Evolutionary conservation across 148 eudicot genomes (phyloP), one percentile per base, ranked within the genome.

Genomic region (Arctostaphylos glauca): DNA sequence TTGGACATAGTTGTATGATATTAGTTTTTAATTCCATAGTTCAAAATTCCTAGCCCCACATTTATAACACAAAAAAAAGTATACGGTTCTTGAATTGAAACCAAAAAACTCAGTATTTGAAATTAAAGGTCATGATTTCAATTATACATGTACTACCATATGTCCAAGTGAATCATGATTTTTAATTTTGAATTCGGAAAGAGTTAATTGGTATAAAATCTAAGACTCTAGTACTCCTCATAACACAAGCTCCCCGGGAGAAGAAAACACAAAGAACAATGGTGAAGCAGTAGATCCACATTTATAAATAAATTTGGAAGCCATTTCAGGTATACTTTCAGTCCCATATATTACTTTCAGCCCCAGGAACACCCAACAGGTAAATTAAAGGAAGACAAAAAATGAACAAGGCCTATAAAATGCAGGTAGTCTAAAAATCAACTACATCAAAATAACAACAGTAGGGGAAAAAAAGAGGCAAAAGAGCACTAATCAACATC

Each of bases 341-440:
- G 83, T 84, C 71, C 73, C 80, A 84, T 77, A 80, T 59, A 74
- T 43, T 68, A 73, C 66, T 49, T 72, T 79, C 83, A 68, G 74
- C 85, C 84, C 68, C 76, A 75, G 14, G 25, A 81, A 48, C 31
- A 79, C 80, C 78, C 81, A 81, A 88, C 73, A 80, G 64, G 66
- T 60, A 82, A 76, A 82, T 46, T 38, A 59, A 76, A 84, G 84
- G 76, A 74, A 31, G 71, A 76, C 70, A 16, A 84, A 70, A 85
- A 84, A 82, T 84, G 70, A 80, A 78, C 21, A 84, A 66, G 83
- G 85, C 89, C 86, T 80, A 86, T 78, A 81, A 81, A 86, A 71
- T 78, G 78, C 43, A 78, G 67, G 81, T 47, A 78, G 83, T 82
- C 86, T 87, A 85, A 72, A 67, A 58, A 81, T 83, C 88, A 68